Evolutionary conservation across 2,329 filamentous ascomycete species (phyloP).

Genomic region (Aspergillus pseudotamarii): DNA sequence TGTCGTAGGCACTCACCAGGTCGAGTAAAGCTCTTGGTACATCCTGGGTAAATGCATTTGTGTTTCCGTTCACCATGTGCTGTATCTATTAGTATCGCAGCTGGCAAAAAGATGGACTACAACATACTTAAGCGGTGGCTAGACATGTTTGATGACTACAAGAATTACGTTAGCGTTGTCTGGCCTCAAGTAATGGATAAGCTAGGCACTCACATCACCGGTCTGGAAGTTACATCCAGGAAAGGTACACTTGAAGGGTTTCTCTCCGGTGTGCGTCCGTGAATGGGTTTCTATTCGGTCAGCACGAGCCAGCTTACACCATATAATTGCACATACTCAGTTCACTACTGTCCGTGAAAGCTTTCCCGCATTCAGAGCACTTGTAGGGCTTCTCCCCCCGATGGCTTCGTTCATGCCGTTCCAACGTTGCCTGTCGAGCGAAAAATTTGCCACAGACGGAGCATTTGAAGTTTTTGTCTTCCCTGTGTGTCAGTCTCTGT

Average conservation of each 20-base stretch:
- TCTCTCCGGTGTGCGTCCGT: slow-evolving; percentile 47
- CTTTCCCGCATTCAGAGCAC: slow-evolving; percentile 45
- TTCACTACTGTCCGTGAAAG: slow-evolving; percentile 49
- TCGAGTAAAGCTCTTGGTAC: slow-evolving; percentile 48
- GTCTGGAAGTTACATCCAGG: slow-evolving; percentile 48
- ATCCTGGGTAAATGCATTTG: slow-evolving; percentile 43
- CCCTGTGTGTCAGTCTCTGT: slow-evolving; percentile 9
- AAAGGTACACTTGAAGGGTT: slow-evolving; percentile 47
- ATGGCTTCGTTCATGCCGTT: slow-evolving; percentile 48
- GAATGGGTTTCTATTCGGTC: slow-evolving; percentile 44
- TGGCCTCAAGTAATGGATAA: not conserved
- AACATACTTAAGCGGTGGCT: slow-evolving; percentile 47
- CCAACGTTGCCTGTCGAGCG: slow-evolving; percentile 46
- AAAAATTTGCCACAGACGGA: slow-evolving; percentile 46
- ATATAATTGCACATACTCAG: slow-evolving; percentile 36
- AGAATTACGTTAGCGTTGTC: not conserved
- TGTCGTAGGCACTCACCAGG: slow-evolving; percentile 36
- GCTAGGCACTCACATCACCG: slow-evolving; percentile 42
- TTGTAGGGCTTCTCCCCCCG: slow-evolving; percentile 48
- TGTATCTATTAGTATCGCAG: slow-evolving; percentile 15
- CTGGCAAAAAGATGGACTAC: not conserved
- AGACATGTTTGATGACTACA: slow-evolving; percentile 49
- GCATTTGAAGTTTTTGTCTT: slow-evolving; percentile 48
- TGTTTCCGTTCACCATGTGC: slow-evolving; percentile 47
- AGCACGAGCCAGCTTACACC: slow-evolving; percentile 13